A percentile compares a stretch with the other conserved stretches of the same genome.
These are phyloP conservation scores for Penicillium tannophilum DNA, from an alignment of 495 filamentous ascomycete species.

Conservation along the genomic window DNA sequence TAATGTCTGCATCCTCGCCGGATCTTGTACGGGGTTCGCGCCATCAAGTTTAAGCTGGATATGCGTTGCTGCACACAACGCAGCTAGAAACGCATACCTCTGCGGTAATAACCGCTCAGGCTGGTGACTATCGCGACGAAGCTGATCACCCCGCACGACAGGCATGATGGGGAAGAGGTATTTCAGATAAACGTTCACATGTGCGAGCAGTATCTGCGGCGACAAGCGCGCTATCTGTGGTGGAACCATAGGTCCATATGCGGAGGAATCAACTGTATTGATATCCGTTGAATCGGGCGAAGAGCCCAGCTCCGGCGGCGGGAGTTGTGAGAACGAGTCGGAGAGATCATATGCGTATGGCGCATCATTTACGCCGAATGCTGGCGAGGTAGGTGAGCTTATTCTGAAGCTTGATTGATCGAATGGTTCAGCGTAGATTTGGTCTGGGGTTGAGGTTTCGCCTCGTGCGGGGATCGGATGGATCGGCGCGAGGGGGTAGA, in stretches of 20 bases:
- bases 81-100: slow-evolving; percentile 76
- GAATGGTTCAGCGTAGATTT: slow-evolving; percentile 9
- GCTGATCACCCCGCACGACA: slow-evolving; percentile 67
- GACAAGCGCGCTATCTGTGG: slow-evolving; percentile 35
- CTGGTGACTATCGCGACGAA: slow-evolving; percentile 68
- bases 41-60: slow-evolving; percentile 70
- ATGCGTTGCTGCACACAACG: slow-evolving; percentile 81
- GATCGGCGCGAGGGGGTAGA: slow-evolving; percentile 47
- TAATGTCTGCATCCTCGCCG: slow-evolving; percentile 50
- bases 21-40: slow-evolving; percentile 54
- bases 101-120: slow-evolving; percentile 58
- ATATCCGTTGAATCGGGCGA: slow-evolving; percentile 42
- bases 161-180: slow-evolving; percentile 84
- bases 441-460: slow-evolving; percentile 16
- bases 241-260: slow-evolving; percentile 12
- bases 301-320: slow-evolving; percentile 40
- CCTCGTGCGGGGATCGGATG: slow-evolving; percentile 37
- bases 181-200: slow-evolving; percentile 49
- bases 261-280: slow-evolving; percentile 36
- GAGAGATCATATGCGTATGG: slow-evolving; percentile 30
- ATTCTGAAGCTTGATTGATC: slow-evolving; percentile 18
- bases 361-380: slow-evolving; percentile 28
- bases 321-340: slow-evolving; percentile 33
- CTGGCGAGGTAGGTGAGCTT: slow-evolving; percentile 35
- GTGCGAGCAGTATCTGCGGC: slow-evolving; percentile 40